phyloP scores from a whole-genome alignment of 2,329 filamentous ascomycete species.

The Aspergillus brunneoviolaceus region DNA sequence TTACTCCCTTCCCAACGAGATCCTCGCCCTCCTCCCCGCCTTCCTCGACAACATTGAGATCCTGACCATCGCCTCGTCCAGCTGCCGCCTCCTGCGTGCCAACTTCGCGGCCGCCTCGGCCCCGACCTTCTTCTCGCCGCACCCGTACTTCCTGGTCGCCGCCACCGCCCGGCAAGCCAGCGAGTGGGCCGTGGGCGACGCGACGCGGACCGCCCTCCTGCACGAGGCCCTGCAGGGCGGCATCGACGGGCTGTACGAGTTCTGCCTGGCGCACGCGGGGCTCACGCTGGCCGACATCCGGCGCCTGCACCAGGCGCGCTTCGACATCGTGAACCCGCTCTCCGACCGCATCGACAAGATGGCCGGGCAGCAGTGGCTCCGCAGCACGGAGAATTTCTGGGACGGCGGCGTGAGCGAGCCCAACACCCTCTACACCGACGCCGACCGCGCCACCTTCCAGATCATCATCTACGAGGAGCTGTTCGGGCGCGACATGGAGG shows the following conservation, averaged over 20 bases:
- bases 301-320: constrained; percentile 26
- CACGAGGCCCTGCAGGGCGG: constrained; percentile 25
- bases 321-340: constrained; percentile 34
- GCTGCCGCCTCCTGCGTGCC: constrained; percentile 19
- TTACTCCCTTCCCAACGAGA: constrained; percentile 37
- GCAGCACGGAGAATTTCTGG: constrained; percentile 28
- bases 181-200: constrained; percentile 32
- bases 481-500: constrained; percentile 27
- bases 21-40: constrained; percentile 40
- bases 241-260: constrained; percentile 32
- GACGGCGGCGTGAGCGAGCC: constrained; percentile 32
- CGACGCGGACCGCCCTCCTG: constrained; percentile 23
- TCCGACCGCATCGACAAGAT: constrained; percentile 34
- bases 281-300: constrained; percentile 36
- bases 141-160: constrained; percentile 37
- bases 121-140: constrained; percentile 38
- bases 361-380: constrained; percentile 31
- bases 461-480: constrained; percentile 35
- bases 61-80: constrained; percentile 21
- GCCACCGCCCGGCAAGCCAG: constrained; percentile 34
- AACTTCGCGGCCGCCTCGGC: constrained; percentile 28
- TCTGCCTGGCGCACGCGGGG: constrained; percentile 27
- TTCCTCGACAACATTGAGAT: constrained; percentile 21
- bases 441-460: constrained; percentile 28
- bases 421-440: constrained; percentile 26